Evolutionary conservation across 345 rosid species (phyloP).

Genomic region (Camelina sativa): DNA sequence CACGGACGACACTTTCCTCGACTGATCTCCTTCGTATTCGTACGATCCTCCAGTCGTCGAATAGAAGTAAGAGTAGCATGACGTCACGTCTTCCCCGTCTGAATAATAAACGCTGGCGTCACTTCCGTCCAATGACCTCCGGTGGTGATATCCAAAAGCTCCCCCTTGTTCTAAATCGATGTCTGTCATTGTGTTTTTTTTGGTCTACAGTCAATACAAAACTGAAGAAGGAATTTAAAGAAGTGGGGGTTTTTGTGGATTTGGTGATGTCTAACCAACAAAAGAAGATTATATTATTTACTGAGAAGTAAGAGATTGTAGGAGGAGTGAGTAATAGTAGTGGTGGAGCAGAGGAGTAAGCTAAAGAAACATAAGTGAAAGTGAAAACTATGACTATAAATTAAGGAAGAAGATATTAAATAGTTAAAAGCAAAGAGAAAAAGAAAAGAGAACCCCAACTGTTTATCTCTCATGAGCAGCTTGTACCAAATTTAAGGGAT

Average conservation of each 20-base stretch:
- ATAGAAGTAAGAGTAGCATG: conserved; percentile 82
- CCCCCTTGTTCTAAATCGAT: conserved; percentile 63
- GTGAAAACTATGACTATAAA: no score
- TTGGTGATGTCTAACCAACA: no score
- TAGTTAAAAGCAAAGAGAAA: neutral
- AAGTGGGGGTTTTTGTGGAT: no score
- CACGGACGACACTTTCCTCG: conserved; percentile 52
- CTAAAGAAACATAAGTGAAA: no score
- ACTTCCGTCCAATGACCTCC: conserved; percentile 39
- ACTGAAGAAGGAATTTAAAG: no score
- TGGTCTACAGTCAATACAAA: no score
- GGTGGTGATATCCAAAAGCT: conserved; percentile 42
- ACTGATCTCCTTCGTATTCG: conserved; percentile 46
- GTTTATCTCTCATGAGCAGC: neutral
- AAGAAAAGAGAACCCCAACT: conserved; percentile 5
- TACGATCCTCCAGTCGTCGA: conserved; percentile 80
- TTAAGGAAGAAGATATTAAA: no score
- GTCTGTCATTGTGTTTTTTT: conserved; percentile 30
- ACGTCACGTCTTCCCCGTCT: conserved; percentile 74
- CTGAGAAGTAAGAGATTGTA: no score
- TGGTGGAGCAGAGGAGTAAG: no score
- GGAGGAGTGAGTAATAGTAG: no score
- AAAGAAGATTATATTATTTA: no score
- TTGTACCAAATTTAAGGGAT: conserved; percentile 5
- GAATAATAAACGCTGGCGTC: conserved; percentile 67